phyloP scores from a whole-genome alignment of 2,329 filamentous ascomycete species.

The Drechslerella stenobrocha region DNA sequence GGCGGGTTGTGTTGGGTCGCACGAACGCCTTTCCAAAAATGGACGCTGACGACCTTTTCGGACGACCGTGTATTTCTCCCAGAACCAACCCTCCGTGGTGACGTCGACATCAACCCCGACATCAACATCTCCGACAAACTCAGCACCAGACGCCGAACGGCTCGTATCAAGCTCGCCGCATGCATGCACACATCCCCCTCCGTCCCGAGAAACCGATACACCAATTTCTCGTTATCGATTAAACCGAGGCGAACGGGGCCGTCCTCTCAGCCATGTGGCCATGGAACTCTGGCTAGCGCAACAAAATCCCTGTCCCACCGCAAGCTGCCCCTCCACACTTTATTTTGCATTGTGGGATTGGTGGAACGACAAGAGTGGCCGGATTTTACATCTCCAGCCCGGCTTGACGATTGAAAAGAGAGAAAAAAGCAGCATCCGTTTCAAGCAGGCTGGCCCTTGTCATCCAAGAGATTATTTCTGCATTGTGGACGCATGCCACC shows the following conservation, averaged over 20 bases:
- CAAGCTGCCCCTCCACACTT: slow-evolving; percentile 37
- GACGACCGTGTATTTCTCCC: neutral
- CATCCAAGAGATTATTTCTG: slow-evolving; percentile 3
- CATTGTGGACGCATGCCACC: neutral
- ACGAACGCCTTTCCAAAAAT: neutral
- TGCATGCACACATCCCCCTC: neutral
- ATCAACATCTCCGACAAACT: too few relatives aligned
- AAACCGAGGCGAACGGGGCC: too few relatives aligned
- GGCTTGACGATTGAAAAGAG: neutral
- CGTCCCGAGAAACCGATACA: neutral
- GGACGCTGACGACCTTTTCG: neutral
- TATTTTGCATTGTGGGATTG: slow-evolving; percentile 28
- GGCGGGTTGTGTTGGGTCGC: neutral
- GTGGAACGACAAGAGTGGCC: neutral
- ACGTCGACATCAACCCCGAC: too few relatives aligned
- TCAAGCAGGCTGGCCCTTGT: neutral
- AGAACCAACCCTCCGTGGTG: neutral
- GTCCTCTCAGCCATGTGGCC: neutral
- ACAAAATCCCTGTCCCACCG: slow-evolving; percentile 16
- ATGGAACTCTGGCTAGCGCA: slow-evolving; percentile 4
- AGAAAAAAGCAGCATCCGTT: too few relatives aligned
- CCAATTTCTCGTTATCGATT: slow-evolving; percentile 4
- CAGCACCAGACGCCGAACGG: neutral
- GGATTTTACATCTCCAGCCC: too few relatives aligned
- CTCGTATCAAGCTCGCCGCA: neutral